These are phyloP conservation scores for Penicillium sp. DNA, from an alignment of 2,329 filamentous ascomycete genomes.

Conservation along the genomic window DNA sequence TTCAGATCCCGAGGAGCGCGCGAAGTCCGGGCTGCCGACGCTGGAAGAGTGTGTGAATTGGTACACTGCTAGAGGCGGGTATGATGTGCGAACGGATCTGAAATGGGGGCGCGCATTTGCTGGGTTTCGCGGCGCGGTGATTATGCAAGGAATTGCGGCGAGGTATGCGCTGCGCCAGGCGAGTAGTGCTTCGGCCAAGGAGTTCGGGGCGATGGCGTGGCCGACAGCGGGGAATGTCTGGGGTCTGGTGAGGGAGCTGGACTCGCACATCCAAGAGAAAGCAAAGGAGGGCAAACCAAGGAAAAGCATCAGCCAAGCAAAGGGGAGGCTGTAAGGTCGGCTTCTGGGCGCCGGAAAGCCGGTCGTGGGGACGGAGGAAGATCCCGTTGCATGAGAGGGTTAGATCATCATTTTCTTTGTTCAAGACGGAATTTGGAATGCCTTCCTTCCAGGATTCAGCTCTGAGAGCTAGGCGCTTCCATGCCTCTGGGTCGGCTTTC, in stretches of 20 bases:
- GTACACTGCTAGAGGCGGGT: conserved; percentile 73
- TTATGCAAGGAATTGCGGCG: conserved; percentile 90
- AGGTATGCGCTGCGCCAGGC: conserved; percentile 84
- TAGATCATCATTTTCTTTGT: background rate
- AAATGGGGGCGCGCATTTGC: conserved; percentile 69
- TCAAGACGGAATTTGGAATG: background rate
- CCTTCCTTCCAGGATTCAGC: background rate
- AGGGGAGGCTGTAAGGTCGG: background rate
- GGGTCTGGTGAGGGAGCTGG: background rate
- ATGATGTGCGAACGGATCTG: conserved; percentile 65
- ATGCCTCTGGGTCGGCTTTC: background rate
- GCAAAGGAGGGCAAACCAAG: background rate
- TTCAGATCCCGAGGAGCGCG: background rate
- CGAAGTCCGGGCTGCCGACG: conserved; percentile 65
- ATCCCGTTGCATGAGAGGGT: background rate
- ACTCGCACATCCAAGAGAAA: background rate
- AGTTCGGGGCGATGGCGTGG: conserved; percentile 58
- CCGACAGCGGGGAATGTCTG: conserved; percentile 5
- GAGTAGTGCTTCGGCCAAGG: conserved; percentile 78
- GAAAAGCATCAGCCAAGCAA: background rate
- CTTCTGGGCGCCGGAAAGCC: background rate
- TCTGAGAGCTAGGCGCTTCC: background rate
- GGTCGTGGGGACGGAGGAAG: background rate
- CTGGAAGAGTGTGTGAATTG: conserved; percentile 64
- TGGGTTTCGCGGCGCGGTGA: conserved; percentile 62